Evolutionary conservation across 1,284 basidiomycete species (phyloP), one percentile per base, ranked within the genome.

Genomic region (Sporisorium exsertum): DNA sequence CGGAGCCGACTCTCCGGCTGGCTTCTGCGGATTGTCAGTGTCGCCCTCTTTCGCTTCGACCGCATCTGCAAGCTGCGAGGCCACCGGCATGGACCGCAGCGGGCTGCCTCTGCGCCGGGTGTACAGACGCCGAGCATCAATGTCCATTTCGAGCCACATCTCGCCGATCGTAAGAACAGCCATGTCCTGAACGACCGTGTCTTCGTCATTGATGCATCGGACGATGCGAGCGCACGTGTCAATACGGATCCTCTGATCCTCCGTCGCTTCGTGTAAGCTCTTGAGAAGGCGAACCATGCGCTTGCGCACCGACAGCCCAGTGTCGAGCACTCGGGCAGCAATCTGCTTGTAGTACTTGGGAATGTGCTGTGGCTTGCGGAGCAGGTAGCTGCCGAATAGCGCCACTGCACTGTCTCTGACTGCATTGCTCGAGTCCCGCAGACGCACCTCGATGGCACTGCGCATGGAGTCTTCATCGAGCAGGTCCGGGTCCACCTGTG

Each of bases 391-490:
- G 29, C 96, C 95, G 65, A 99, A 93, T 53, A 99, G 88, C 72
- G 97, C 95, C 9, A 99, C 93, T 6, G 96, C 94, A 6, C 94
- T 93, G 85, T 99, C 97, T 37, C 96, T 92, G 20, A 99, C 97
- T 27, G 92, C 92, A 0, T 95, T 91, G 0, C 95, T 97, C 63
- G 90, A 91, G 81, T 99, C 96, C 3, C 92, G 87, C 20, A 99
- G 89, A 81, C 96, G 93, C 24, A 90, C 91, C 86, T 97, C 94
- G 72, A 99, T 94, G 0, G 93, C 79, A 5, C 50, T 42, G 16
- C 75, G 79, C 51, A 81, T 67, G 5, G 50, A 27, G 7, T 46
- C 57, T 47, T 77, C 69, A 18, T 77, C 64, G 8, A 84, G 74
- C 46, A 85, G 51, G 15, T 70, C 58, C 0, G 65, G 49, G 40